Evolutionary conservation across 805 yeast species (phyloP).

Genomic region (Metschnikowia similis): DNA sequence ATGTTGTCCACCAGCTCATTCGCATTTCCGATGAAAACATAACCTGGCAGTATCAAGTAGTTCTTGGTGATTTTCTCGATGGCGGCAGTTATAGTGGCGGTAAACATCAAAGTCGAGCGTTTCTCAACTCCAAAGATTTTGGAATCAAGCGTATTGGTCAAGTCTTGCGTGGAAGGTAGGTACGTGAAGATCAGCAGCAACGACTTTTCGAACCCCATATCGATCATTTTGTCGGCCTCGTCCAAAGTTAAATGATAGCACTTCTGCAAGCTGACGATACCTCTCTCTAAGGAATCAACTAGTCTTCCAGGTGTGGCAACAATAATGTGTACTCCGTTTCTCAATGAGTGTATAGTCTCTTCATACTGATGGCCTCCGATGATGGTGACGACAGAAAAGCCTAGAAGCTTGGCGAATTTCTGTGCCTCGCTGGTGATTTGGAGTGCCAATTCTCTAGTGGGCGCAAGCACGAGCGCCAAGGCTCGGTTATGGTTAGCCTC

Average conservation of each 20-base stretch:
- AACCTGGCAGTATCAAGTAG: conserved; percentile 59
- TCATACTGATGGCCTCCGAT: conserved; percentile 91
- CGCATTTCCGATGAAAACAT: conserved; percentile 62
- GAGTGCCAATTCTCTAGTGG: conserved; percentile 90
- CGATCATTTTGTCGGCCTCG: conserved; percentile 95
- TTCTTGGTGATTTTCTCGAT: conserved; percentile 64
- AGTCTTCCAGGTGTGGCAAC: conserved; percentile 95
- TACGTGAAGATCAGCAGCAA: conserved; percentile 54
- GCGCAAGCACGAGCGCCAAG: conserved; percentile 77
- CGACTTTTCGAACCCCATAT: conserved; percentile 87
- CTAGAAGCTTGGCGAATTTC: conserved; percentile 41
- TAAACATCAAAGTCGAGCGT: conserved; percentile 80
- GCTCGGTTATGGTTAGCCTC: conserved; percentile 55
- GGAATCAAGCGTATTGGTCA: conserved; percentile 23
- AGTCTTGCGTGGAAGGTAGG: conserved; percentile 42
- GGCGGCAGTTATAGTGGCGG: conserved; percentile 84
- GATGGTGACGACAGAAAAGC: conserved; percentile 54
- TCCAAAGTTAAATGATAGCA: conserved; percentile 75
- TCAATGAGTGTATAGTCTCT: conserved; percentile 57
- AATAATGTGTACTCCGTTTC: conserved; percentile 67
- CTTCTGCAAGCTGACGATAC: conserved; percentile 54
- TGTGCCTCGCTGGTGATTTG: conserved; percentile 71
- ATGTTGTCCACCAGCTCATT: conserved; percentile 67
- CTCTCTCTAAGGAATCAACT: conserved; percentile 71
- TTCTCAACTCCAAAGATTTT: conserved; percentile 35